These are phyloP conservation scores for Kwoniella dejecticola DNA, from an alignment of 768 basidiomycete genomes.

Conservation along the genomic window DNA sequence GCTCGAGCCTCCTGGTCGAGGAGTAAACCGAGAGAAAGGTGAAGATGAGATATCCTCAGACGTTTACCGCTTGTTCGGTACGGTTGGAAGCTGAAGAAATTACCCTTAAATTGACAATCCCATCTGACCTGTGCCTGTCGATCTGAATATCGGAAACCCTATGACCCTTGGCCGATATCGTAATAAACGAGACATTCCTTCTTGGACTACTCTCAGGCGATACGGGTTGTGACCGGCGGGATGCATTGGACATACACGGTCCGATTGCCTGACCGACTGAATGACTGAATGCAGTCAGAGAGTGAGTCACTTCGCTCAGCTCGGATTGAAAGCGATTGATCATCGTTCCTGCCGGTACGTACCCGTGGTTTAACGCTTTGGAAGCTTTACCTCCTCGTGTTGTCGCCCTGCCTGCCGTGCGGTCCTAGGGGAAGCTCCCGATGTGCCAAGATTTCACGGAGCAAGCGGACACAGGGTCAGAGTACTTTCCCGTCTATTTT, in stretches of 20 bases:
- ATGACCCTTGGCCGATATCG: not conserved
- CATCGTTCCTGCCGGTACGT: not conserved
- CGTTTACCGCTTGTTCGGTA: not conserved
- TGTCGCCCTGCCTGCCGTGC: no score
- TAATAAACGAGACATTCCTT: not conserved
- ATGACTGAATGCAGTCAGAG: no score
- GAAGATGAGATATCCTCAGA: no score
- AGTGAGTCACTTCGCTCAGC: no score
- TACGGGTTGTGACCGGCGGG: no score
- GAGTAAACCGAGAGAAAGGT: no score
- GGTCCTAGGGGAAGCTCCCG: not conserved
- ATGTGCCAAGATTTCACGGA: not conserved
- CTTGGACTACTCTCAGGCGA: not conserved
- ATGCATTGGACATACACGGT: no score
- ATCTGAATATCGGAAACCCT: not conserved
- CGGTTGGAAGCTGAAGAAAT: not conserved
- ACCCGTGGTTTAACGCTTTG: not conserved
- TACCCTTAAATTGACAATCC: not conserved
- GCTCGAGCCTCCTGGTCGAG: no score
- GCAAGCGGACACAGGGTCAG: not conserved
- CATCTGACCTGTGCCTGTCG: conserved; percentile 7
- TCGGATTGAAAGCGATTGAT: conserved; percentile 11
- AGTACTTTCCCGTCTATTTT: not conserved
- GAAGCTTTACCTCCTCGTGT: no score
- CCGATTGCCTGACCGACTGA: no score